phyloP scores from a whole-genome alignment of 2,329 filamentous ascomycete species.

The Hypoxylon sp. region DNA sequence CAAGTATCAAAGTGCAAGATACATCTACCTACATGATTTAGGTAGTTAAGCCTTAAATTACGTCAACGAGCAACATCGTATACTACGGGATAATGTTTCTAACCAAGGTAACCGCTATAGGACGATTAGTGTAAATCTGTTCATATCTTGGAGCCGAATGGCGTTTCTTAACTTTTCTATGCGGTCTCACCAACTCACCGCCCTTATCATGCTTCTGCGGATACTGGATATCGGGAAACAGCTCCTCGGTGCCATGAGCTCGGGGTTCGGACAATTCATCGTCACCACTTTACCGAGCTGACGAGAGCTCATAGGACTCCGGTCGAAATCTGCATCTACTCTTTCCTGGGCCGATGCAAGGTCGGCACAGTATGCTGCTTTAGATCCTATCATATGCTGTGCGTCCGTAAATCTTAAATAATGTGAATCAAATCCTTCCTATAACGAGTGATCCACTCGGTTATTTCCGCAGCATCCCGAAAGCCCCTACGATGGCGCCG shows the following conservation, averaged over 20 bases:
- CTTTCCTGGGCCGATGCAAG: background rate
- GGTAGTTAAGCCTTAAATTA: too few relatives aligned
- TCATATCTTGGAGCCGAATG: background rate
- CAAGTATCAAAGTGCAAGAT: too few relatives aligned
- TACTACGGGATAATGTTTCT: too few relatives aligned
- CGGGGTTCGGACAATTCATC: background rate
- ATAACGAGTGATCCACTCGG: background rate
- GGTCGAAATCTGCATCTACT: background rate
- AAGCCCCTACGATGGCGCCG: constrained; percentile 5
- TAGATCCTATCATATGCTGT: background rate
- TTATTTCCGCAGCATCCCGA: background rate
- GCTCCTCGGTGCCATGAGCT: background rate
- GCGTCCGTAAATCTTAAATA: background rate
- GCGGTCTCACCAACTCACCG: background rate
- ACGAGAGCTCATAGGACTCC: background rate
- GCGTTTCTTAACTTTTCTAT: too few relatives aligned
- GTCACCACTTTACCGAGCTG: background rate
- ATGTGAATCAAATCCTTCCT: background rate
- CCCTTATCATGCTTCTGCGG: background rate
- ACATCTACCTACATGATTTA: too few relatives aligned
- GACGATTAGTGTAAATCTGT: too few relatives aligned
- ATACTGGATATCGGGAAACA: background rate
- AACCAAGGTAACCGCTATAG: too few relatives aligned
- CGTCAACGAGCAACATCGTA: too few relatives aligned
- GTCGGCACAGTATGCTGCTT: background rate